These are phyloP conservation scores for Mycotypha africana DNA, from an alignment of 371 early-diverging fungal species.

Conservation along the genomic window DNA sequence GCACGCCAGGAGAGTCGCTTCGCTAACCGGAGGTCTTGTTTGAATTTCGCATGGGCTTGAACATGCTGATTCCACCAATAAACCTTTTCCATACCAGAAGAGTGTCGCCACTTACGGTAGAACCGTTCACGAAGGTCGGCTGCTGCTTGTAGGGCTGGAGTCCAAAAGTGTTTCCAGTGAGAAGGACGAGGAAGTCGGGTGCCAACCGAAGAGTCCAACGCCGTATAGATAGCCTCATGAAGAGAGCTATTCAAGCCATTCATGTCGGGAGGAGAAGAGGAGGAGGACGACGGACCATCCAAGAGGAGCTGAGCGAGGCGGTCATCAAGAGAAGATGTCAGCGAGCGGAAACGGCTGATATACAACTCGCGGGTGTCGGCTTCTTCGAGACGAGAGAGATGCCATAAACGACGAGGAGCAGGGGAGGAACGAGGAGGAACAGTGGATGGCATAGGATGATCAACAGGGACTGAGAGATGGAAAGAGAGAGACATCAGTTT, in stretches of 20 bases:
- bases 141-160: conserved; percentile 1
- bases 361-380: too few relatives aligned
- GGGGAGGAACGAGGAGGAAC: too few relatives aligned
- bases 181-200: not conserved
- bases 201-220: conserved; percentile 5
- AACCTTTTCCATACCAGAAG: conserved; percentile 3
- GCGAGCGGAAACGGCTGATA: too few relatives aligned
- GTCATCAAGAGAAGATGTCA: too few relatives aligned
- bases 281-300: not conserved
- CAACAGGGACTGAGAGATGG: not conserved
- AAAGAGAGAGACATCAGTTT: not conserved
- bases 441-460: too few relatives aligned
- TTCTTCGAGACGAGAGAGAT: too few relatives aligned
- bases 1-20: conserved; percentile 1
- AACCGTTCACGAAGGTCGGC: not conserved
- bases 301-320: too few relatives aligned
- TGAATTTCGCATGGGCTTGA: not conserved
- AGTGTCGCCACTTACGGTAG: conserved; percentile 5
- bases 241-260: conserved; percentile 3
- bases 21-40: not conserved
- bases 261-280: conserved; percentile 1
- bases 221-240: conserved; percentile 2
- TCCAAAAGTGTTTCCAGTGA: conserved; percentile 13
- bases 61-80: conserved; percentile 1
- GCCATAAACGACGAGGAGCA: too few relatives aligned